phyloP scores from a whole-genome alignment of 176 grass and related monocot genomes.

The barley (Hordeum vulgare) region DNA sequence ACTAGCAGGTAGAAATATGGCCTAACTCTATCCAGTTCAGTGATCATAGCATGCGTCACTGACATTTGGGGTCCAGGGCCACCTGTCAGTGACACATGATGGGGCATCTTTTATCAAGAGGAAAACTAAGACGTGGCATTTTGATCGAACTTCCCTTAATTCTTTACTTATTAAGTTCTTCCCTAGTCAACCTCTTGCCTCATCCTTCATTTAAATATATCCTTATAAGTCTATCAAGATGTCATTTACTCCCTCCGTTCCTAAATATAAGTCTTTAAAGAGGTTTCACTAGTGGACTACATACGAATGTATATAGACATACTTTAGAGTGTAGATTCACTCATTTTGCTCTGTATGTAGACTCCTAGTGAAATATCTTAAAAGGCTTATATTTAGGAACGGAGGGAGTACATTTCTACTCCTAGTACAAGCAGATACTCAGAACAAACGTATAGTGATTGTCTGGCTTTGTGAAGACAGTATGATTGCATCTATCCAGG shows the following conservation, averaged over 20 bases:
- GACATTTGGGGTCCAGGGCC: no score
- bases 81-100: no score
- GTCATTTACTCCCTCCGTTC: no score
- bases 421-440: not conserved
- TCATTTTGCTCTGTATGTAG: no score
- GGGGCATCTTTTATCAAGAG: no score
- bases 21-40: not conserved
- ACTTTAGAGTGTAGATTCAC: no score
- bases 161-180: not conserved
- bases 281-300: no score
- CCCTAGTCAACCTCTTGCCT: not conserved
- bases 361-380: no score
- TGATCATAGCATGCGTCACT: not conserved
- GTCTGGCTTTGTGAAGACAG: constrained; percentile 17
- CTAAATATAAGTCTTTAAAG: no score
- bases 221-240: not conserved
- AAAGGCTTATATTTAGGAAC: no score
- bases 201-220: not conserved
- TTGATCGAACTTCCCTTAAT: not conserved
- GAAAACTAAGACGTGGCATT: not conserved
- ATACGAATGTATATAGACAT: no score
- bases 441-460: not conserved
- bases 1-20: not conserved
- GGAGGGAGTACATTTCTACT: not conserved
- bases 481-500: not conserved